A percentile compares a stretch with the other conserved stretches of the same genome.
Conservation (phyloP, 139 green algal genomes). For the Haematococcus lacustris region DNA sequence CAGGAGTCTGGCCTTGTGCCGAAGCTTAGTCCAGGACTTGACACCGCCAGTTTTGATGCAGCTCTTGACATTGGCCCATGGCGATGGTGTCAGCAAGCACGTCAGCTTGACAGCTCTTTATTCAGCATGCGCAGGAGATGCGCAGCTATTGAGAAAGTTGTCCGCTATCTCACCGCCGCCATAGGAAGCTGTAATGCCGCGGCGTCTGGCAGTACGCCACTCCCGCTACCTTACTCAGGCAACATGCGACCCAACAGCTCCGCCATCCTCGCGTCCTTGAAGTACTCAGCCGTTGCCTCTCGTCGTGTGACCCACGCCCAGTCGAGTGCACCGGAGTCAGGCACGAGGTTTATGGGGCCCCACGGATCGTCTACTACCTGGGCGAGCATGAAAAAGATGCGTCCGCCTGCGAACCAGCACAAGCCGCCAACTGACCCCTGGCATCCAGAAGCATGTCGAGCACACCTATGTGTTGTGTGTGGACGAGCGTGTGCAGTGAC, state of each 20-base stretch:
- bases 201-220: too few relatives aligned
- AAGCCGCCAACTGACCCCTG: neutral
- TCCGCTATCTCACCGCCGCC: too few relatives aligned
- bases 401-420: neutral
- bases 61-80: too few relatives aligned
- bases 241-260: constrained; percentile 29
- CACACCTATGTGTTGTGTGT: neutral
- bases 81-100: too few relatives aligned
- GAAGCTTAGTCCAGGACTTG: too few relatives aligned
- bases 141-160: too few relatives aligned
- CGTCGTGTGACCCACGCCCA: constrained; percentile 29
- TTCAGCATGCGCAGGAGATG: too few relatives aligned
- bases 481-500: neutral
- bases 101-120: too few relatives aligned
- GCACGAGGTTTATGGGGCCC: neutral
- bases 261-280: constrained; percentile 14
- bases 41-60: too few relatives aligned
- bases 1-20: too few relatives aligned
- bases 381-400: constrained; percentile 30
- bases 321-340: constrained; percentile 1
- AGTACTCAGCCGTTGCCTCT: constrained; percentile 15
- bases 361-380: constrained; percentile 34
- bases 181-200: too few relatives aligned
- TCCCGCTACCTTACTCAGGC: too few relatives aligned
- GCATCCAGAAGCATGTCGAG: neutral